Evolutionary conservation across 2,329 filamentous ascomycete species (phyloP).

Genomic region (Alternaria postmessia): DNA sequence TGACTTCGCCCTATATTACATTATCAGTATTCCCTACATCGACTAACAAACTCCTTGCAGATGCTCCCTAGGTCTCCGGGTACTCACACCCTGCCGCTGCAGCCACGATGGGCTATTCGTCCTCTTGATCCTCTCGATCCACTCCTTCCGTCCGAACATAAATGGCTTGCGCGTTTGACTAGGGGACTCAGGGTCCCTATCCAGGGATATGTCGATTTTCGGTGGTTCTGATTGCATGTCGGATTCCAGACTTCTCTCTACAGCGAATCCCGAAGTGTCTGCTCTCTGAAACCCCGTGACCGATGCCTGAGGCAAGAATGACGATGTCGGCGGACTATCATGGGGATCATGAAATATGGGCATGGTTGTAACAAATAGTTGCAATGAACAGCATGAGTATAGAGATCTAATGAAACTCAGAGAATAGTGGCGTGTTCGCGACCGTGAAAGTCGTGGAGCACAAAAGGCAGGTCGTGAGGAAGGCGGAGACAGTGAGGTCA

Average conservation of each 20-base stretch:
- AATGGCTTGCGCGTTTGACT: conserved; percentile 34
- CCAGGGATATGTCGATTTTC: conserved; percentile 7
- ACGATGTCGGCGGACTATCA: conserved; percentile 36
- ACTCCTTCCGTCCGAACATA: conserved; percentile 70
- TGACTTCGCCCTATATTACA: conserved; percentile 25
- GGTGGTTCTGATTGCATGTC: conserved; percentile 15
- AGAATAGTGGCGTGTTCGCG: conserved; percentile 19
- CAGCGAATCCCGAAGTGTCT: conserved; percentile 18
- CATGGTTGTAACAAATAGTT: conserved; percentile 37
- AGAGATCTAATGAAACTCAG: conserved; percentile 9
- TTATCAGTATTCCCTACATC: conserved; percentile 23
- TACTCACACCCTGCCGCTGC: conserved; percentile 61
- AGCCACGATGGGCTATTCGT: conserved; percentile 79
- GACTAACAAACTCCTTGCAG: neutral
- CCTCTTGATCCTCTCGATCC: conserved; percentile 86
- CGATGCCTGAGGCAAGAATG: conserved; percentile 26
- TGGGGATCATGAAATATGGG: conserved; percentile 52
- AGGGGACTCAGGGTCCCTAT: conserved; percentile 26
- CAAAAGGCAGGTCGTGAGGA: conserved; percentile 27
- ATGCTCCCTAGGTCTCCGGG: neutral
- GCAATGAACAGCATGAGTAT: conserved; percentile 38
- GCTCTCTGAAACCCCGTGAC: conserved; percentile 25
- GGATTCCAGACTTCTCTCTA: conserved; percentile 17
- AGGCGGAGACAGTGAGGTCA: conserved; percentile 38
- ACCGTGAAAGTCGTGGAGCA: conserved; percentile 24